These are phyloP conservation scores for Aegilops tauschii DNA, from an alignment of 176 grass and related monocot species.

Conservation along the genomic window DNA sequence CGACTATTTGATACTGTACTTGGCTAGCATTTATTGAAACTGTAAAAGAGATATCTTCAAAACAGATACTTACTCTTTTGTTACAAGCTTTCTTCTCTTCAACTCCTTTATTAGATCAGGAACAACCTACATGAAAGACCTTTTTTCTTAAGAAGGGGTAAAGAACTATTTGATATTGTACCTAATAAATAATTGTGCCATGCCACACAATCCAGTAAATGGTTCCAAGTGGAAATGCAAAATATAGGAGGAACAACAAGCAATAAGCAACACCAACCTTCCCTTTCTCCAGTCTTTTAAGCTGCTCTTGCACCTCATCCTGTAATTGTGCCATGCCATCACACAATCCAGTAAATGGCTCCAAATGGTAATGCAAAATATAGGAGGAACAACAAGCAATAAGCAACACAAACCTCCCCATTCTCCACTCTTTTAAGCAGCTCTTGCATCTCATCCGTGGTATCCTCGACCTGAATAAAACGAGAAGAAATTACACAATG, in stretches of 20 bases:
- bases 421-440: conserved; percentile 57
- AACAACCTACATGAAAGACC: conserved; percentile 51
- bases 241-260: neutral
- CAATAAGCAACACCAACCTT: conserved; percentile 45
- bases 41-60: conserved; percentile 7
- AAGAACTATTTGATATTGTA: neutral
- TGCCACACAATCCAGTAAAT: neutral
- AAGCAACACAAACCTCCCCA: conserved; percentile 59
- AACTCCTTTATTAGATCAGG: conserved; percentile 52
- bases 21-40: neutral
- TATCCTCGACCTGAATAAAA: conserved; percentile 54
- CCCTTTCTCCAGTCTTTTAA: conserved; percentile 47
- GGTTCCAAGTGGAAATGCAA: neutral
- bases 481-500: neutral
- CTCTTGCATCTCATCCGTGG: conserved; percentile 67
- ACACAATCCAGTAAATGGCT: neutral
- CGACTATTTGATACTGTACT: neutral
- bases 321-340: neutral
- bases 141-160: neutral
- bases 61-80: conserved; percentile 61
- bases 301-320: conserved; percentile 71
- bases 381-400: neutral
- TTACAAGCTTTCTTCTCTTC: conserved; percentile 82
- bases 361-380: neutral
- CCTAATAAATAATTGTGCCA: neutral